Evolutionary conservation across 2,329 filamentous ascomycete species (phyloP), one percentile per base, ranked within the genome.

Genomic region (Pseudogymnoascus sp.): DNA sequence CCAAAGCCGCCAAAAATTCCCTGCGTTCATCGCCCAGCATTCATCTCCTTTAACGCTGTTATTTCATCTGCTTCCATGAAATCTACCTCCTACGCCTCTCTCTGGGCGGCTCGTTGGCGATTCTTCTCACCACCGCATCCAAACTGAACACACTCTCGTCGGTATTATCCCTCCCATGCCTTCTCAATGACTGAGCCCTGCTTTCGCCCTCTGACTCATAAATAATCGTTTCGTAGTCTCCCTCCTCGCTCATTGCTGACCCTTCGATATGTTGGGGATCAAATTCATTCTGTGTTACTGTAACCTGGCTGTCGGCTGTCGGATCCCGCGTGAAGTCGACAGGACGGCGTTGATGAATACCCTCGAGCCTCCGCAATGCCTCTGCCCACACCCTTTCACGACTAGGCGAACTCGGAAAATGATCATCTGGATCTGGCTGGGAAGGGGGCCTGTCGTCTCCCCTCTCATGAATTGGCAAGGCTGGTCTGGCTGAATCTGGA

Each of bases 81-180:
- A 11, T 21, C 11, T 57, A 57, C 51, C 51, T 34, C 28, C 51
- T 57, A 14, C 16, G n/a, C 28, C 51, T 57, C 28, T 21, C 16
- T 13, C 28, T 34, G 16, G 51, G 51, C 28, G 51, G 51, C 31
- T 57, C 51, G 51, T 57, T 57, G 28, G 51, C 51, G 11, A 57
- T 57, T 57, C 51, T 57, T 16, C 51, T 57, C 51, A 57, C 28
- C 10, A 57, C 51, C 51, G 51, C 51, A 34, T 57, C 51, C n/a
- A 57, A 6, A 10, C 51, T 57, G 16, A 57, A 57, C 11, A 34
- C 28, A 57, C 51, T 57, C 28, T 36, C 51, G 16, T 34, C 28
- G 10, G 51, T 57, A 4, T 57, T 57, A 57, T 57, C 16, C 11
- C 51, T 21, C 28, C 28, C 51, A 34, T 28, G 28, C 2, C 28